Base-by-base conservation (phyloP, 2,329 filamentous ascomycete species). In the Penicillium janthinellum region DNA sequence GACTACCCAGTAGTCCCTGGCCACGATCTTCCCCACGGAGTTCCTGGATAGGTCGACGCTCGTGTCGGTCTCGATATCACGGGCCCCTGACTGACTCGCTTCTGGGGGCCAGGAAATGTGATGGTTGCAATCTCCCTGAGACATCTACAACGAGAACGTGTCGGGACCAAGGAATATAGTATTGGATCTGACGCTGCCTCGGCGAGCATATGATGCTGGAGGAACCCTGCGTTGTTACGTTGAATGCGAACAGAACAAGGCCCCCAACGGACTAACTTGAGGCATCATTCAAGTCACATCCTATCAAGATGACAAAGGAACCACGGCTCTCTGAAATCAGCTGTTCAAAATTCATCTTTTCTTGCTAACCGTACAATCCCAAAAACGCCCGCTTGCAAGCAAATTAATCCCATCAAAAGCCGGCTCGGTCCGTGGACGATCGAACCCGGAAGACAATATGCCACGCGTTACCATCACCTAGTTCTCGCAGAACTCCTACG, bases 401-500 rank as follows among this genome's bases (percentile, higher is more conserved):
- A 57, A 49, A 65, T 54, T 42, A 50, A 34, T 44, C 5, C 20
- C 49, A 8, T 25, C 17, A 7, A 20, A n/a, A 14, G 47, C 31
- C 4, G 4, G 31, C 5, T 49, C 28, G 4, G 31, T 31, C 15
- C 22, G 5, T 49, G 15, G 8, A 49, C 10, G 4, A 28, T 17
- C 25, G n/a, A 48, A 25, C 37, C 8, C 8, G 14, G 31, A 8
- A 15, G 15, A 47, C 15, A 5, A 7, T 47, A 15, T 31, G 11
- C 25, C 25, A 17, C 25, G 14, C 28, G 28, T 12, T 17, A 31
- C n/a, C 17, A 3, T 42, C 25, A 8, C 44, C 44, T 8, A 31
- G 7, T 31, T 17, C 14, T 47, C 37, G 10, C 20, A 11, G 25
- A 37, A 15, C 4, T 35, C 31, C 71, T 64, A 77, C 44, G 73